A percentile compares a stretch with the other conserved stretches of the same genome.
phyloP scores from a whole-genome alignment of 306 rosid species.

The Elaeagnus macrophylla region DNA sequence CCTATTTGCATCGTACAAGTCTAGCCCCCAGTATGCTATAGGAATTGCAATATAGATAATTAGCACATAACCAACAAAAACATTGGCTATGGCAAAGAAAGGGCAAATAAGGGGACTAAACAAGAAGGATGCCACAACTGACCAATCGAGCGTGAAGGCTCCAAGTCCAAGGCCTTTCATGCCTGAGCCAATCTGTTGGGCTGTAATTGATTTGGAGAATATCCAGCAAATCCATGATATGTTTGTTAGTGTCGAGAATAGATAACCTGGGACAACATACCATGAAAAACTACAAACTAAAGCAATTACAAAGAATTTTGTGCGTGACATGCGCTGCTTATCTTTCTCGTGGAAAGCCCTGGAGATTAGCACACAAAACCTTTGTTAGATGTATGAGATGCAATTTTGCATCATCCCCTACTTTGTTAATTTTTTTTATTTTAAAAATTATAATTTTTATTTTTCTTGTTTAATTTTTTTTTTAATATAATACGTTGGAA shows the following conservation, averaged over 20 bases:
- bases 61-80: slow-evolving; percentile 44
- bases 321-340: slow-evolving; percentile 31
- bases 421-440: too few species aligned
- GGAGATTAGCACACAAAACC: not conserved
- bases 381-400: too few species aligned
- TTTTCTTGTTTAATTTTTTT: too few species aligned
- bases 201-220: slow-evolving; percentile 21
- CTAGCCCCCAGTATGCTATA: slow-evolving; percentile 51
- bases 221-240: slow-evolving; percentile 55
- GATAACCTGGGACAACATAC: slow-evolving; percentile 57
- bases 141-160: slow-evolving; percentile 68
- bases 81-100: slow-evolving; percentile 57
- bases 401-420: too few species aligned
- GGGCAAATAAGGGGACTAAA: slow-evolving; percentile 75
- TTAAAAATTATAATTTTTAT: too few species aligned
- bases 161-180: slow-evolving; percentile 75
- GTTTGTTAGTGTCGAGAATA: slow-evolving; percentile 51
- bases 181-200: slow-evolving; percentile 42
- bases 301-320: slow-evolving; percentile 56
- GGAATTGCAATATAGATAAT: slow-evolving; percentile 43
- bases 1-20: slow-evolving; percentile 37
- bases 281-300: slow-evolving; percentile 54
- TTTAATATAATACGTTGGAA: too few species aligned
- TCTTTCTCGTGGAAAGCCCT: slow-evolving; percentile 77
- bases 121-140: slow-evolving; percentile 60